Conservation (phyloP, 208 protist species). For the Wallacemonas sp. region DNA sequence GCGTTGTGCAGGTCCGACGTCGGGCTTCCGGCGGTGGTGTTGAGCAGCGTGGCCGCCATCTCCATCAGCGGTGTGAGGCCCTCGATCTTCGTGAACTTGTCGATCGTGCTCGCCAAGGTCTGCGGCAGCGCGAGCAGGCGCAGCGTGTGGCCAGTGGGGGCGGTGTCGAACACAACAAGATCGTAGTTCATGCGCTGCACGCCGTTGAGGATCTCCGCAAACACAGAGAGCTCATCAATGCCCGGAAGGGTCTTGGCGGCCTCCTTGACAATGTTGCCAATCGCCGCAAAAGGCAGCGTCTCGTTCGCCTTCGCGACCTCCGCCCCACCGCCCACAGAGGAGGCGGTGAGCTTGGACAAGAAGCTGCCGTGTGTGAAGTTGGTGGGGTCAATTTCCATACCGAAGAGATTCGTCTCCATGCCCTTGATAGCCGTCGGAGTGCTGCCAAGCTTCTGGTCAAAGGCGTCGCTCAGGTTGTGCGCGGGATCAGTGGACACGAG, state of each 20-base stretch:
- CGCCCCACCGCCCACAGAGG: neutral
- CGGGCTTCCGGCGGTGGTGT: neutral
- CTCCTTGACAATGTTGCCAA: conserved; percentile 56
- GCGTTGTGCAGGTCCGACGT: neutral
- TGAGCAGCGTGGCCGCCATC: conserved; percentile 34
- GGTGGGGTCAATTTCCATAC: conserved; percentile 94
- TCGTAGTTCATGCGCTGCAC: conserved; percentile 91
- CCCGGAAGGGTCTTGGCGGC: conserved; percentile 89
- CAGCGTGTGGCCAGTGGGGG: conserved; percentile 99
- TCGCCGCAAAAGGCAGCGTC: conserved; percentile 33
- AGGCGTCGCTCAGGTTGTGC: conserved; percentile 98
- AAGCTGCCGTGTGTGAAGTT: conserved; percentile 37
- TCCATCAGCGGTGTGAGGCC: conserved; percentile 51
- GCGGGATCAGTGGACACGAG: conserved; percentile 99
- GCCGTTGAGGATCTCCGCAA: conserved; percentile 94
- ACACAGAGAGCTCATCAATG: conserved; percentile 98
- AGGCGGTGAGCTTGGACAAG: conserved; percentile 8
- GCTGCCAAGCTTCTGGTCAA: conserved; percentile 94
- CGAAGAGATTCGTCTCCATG: conserved; percentile 84
- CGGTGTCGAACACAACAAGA: conserved; percentile 99
- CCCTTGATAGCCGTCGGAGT: conserved; percentile 90
- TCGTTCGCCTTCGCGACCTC: neutral
- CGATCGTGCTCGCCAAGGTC: conserved; percentile 53
- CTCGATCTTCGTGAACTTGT: conserved; percentile 48
- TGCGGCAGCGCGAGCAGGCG: conserved; percentile 93